Conservation (phyloP, 805 yeast genomes). For the Ogataea angusta region DNA sequence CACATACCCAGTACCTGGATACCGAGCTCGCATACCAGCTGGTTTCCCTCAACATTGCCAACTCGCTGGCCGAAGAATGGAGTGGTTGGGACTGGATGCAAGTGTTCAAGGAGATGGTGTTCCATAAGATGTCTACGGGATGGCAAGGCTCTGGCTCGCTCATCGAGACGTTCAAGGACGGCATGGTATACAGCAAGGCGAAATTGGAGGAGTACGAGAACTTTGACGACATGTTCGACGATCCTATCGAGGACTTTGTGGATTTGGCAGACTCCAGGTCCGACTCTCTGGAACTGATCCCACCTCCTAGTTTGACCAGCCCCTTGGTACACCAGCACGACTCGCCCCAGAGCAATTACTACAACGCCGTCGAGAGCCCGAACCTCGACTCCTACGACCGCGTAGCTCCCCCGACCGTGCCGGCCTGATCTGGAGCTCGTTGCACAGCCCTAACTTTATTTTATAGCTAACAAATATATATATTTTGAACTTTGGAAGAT, state of each 20-base stretch:
- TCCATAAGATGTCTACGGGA: conserved; percentile 32
- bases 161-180: conserved; percentile 31
- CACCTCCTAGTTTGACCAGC: conserved; percentile 1
- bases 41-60: conserved; percentile 30
- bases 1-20: conserved; percentile 57
- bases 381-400: conserved; percentile 2
- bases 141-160: conserved; percentile 36
- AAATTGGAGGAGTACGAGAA: conserved; percentile 21
- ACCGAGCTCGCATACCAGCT: conserved; percentile 30
- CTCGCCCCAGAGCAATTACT: not conserved
- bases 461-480: not conserved
- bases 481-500: not conserved
- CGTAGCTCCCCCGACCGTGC: conserved; percentile 1
- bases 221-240: conserved; percentile 22
- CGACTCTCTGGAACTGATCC: conserved; percentile 8
- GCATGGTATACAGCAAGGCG: conserved; percentile 29
- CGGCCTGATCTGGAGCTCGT: not conserved
- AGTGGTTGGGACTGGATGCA: conserved; percentile 32
- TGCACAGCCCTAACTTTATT: not conserved
- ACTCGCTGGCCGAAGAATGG: conserved; percentile 34
- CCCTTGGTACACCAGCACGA: not conserved
- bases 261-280: conserved; percentile 9
- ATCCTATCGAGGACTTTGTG: conserved; percentile 32
- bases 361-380: conserved; percentile 3
- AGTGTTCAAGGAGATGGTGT: conserved; percentile 37